These are phyloP conservation scores for Gastrodia elata DNA, from an alignment of 106 monocot genomes.

Conservation along the genomic window DNA sequence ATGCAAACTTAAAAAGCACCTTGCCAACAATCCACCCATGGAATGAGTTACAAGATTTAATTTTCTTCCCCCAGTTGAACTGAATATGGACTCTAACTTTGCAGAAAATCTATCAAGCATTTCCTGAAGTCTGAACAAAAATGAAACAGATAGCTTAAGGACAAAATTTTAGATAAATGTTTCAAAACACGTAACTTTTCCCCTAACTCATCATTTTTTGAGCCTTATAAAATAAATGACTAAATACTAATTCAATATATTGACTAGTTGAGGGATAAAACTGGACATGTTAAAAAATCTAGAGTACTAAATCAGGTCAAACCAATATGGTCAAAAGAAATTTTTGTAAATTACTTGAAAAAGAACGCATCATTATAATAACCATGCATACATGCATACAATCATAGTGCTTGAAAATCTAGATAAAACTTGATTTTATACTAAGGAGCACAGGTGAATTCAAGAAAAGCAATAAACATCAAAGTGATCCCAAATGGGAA, in stretches of 20 bases:
- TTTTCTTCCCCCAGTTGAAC: constrained; percentile 76
- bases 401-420: not conserved
- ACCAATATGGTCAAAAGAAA: not conserved
- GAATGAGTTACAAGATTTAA: constrained; percentile 85
- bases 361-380: not conserved
- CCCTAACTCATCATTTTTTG: too few species aligned
- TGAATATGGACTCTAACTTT: constrained; percentile 65
- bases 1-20: constrained; percentile 77
- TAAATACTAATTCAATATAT: too few species aligned
- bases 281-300: too few species aligned
- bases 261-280: too few species aligned
- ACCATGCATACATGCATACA: not conserved
- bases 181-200: too few species aligned
- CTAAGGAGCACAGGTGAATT: not conserved
- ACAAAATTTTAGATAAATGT: not conserved
- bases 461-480: not conserved
- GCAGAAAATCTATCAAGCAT: constrained; percentile 62
- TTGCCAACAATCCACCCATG: constrained; percentile 94
- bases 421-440: not conserved
- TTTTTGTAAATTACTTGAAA: not conserved
- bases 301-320: not conserved
- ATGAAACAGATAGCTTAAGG: not conserved
- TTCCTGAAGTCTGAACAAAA: constrained; percentile 72
- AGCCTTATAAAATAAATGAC: too few species aligned
- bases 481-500: not conserved